Base-by-base conservation (phyloP, 441 rosid genomes). In the Syzygium malaccense region DNA sequence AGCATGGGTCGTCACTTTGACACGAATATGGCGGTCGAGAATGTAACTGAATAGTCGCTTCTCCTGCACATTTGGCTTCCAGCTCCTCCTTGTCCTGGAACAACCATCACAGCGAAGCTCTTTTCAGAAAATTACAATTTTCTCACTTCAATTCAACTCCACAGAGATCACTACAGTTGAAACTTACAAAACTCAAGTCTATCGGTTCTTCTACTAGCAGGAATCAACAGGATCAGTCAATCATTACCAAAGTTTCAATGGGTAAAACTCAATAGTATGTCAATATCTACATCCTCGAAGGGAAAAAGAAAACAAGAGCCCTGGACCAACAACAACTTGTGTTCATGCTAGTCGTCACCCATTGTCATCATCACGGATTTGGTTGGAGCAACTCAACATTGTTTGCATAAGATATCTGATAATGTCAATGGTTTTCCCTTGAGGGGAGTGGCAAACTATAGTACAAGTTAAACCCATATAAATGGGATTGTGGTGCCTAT, bases 31-130 rank as follows among this genome's bases (percentile, higher is more conserved):
- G 9, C 97, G 98, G 90, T 97, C 99, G 28, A 95, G 92, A 89
- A 97, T 94, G 94, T 96, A 98, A 91, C 99, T 98, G 89, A 98
- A 98, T 86, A 98, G 94, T 85, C 98, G 91, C 92, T 98, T 98
- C 86, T 96, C 97, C 90, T 97, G 98, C n/a, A 97, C 97, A 89
- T 98, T 98, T 32, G 99, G 99, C 93, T 96, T 98, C 99, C 99
- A 97, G 90, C 89, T 90, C 92, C 99, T 95, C 92, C 97, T 94
- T 55, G 93, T 88, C 94, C 99, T 98, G 89, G 91, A 56, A 89
- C 71, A 89, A 88, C 68, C 80, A 86, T 83, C 91, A 87, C 48
- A 4, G 30, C 26, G 15, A 85, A 33, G 48, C 37, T 79, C 54
- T 66, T 53, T 41, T 55, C 57, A 83, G 87, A 86, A 83, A 64